Base-by-base conservation (phyloP, 2,329 filamentous ascomycete species). In the Botrytis elliptica region DNA sequence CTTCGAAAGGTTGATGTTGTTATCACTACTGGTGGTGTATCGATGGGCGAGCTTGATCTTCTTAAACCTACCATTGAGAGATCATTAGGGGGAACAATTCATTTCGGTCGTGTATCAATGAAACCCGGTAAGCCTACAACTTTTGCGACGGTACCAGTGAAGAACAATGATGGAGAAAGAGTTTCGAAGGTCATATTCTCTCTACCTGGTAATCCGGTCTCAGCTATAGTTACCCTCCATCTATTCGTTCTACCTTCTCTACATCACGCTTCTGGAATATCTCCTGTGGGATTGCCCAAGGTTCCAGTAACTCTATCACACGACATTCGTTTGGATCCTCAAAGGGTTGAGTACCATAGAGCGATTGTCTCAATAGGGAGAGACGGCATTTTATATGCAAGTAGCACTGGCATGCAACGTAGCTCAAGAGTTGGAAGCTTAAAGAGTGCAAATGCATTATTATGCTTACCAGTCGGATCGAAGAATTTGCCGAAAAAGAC, bases 101-200 rank as follows among this genome's bases (percentile, higher is more conserved):
- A 98, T 83, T 99, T 99, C 79, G 96, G 96, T 38, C 92, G 96
- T 4, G 96, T 99, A 4, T 89, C 92, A 72, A 98, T 99, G 96
- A 99, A 99, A 85, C 96, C 96, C 0, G 96, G 96, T 7, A 99
- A 98, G 83, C 96, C 96, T 3, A 98, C 95, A 0, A 99, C 96
- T 0, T 99, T 99, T 82, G 96, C 96, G 3, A 98, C 94, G 0
- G 88, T 98, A 0, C 91, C 93, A 1, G 85, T 88, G 57, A 91
- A 90, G 82, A 85, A 88, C 74, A 87, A 88, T 75, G 80, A 79
- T 2, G 89, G 90, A 33, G 84, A 88, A 59, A 87, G 90, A 64
- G 82, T 89, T 38, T 84, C 84, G 1, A 94, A 93, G 80, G 87
- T 91, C 74, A 89, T 99, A 77, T 99, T 99, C 83, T 93, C 93